Evolutionary conservation across 805 yeast genomes (phyloP).

Genomic region (Scheffersomyces amazonensis): DNA sequence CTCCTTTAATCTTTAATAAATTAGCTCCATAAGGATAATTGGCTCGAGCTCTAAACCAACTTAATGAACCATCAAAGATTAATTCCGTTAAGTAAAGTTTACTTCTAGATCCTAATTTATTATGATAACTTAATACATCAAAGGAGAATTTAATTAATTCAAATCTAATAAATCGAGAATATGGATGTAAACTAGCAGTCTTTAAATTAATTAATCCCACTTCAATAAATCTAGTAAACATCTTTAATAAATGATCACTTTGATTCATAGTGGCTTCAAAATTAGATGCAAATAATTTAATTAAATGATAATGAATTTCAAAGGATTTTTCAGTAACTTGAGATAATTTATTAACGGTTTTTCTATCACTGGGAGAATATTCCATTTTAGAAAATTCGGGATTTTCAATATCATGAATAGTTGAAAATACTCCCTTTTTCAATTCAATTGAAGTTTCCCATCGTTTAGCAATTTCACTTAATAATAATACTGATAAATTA

Average conservation of each 20-base stretch:
- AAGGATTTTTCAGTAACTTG: slow-evolving; percentile 44
- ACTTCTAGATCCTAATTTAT: slow-evolving; percentile 46
- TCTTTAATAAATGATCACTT: slow-evolving; percentile 63
- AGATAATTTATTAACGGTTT: slow-evolving; percentile 52
- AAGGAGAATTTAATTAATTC: slow-evolving; percentile 69
- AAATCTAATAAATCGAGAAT: slow-evolving; percentile 70
- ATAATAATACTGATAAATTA: slow-evolving; percentile 51
- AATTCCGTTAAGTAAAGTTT: slow-evolving; percentile 43
- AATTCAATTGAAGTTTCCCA: slow-evolving; percentile 68
- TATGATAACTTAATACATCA: slow-evolving; percentile 58
- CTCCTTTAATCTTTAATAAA: slow-evolving; percentile 65
- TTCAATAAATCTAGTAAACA: slow-evolving; percentile 61
- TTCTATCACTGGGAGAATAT: slow-evolving; percentile 79
- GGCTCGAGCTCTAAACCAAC: slow-evolving; percentile 70
- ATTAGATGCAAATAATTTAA: slow-evolving; percentile 67
- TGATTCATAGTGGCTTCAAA: slow-evolving; percentile 77
- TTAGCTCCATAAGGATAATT: slow-evolving; percentile 86
- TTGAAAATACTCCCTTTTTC: slow-evolving; percentile 63
- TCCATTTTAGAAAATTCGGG: slow-evolving; percentile 79
- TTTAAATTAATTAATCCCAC: slow-evolving; percentile 51
- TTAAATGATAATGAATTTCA: slow-evolving; percentile 69
- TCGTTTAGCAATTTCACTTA: slow-evolving; percentile 64
- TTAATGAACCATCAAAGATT: slow-evolving; percentile 63
- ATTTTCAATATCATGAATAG: slow-evolving; percentile 47
- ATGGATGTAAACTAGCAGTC: slow-evolving; percentile 77